A percentile compares a stretch with the other conserved stretches of the same genome.
Evolutionary conservation across 176 grass and related monocot genomes (phyloP).

Genomic region (Stipa capillata): DNA sequence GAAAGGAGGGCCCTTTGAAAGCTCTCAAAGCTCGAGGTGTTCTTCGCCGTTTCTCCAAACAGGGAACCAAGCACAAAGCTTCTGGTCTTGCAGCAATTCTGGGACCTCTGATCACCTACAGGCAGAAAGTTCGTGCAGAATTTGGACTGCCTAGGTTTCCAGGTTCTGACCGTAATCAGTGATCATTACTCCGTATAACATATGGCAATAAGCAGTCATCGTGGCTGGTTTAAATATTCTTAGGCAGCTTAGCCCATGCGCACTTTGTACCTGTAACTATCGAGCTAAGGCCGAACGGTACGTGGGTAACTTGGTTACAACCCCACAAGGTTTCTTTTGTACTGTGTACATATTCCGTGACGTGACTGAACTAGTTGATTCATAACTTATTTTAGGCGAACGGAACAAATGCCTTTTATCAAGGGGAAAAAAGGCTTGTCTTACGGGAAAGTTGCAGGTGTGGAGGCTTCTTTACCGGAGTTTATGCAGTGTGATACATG

Average conservation of each 20-base stretch:
- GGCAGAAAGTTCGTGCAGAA: constrained; percentile 33
- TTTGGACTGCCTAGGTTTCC: constrained; percentile 29
- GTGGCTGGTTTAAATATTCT: background rate
- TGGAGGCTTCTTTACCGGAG: constrained; percentile 16
- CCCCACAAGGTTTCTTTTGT: background rate
- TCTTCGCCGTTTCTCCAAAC: constrained; percentile 37
- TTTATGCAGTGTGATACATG: constrained; percentile 13
- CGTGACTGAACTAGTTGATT: constrained; percentile 27
- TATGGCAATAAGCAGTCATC: constrained; percentile 10
- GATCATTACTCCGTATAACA: constrained; percentile 27
- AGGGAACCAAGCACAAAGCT: constrained; percentile 45
- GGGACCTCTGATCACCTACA: constrained; percentile 15
- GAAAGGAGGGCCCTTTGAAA: constrained; percentile 19
- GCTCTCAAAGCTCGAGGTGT: constrained; percentile 51
- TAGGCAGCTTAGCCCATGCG: background rate
- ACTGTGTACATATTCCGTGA: background rate
- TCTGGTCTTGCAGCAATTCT: constrained; percentile 20
- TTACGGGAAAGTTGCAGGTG: constrained; percentile 5
- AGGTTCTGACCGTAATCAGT: constrained; percentile 20
- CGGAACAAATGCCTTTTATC: constrained; percentile 15
- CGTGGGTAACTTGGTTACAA: background rate
- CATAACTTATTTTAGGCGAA: constrained; percentile 32
- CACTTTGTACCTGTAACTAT: background rate
- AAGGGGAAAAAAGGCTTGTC: background rate
- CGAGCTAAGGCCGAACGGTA: background rate